Evolutionary conservation across 768 basidiomycete species (phyloP).

Genomic region (Russula brevipes): DNA sequence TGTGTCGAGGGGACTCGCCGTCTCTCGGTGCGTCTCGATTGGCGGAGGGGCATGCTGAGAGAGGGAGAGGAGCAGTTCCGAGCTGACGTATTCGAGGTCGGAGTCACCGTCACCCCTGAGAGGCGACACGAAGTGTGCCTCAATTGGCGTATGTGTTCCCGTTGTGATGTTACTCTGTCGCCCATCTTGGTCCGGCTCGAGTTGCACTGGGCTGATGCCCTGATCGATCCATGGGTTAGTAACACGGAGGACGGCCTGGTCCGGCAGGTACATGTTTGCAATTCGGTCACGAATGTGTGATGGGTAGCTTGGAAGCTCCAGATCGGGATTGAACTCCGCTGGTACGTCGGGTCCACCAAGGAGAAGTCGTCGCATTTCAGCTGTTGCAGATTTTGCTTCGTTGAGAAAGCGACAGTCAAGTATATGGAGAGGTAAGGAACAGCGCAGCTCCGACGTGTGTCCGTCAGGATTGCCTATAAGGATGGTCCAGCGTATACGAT

Average conservation of each 20-base stretch:
- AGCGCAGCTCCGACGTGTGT: conserved; percentile 90
- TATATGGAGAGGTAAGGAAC: conserved; percentile 84
- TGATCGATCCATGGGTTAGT: conserved; percentile 55
- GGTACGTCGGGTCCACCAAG: conserved; percentile 37
- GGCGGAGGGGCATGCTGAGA: conserved; percentile 37
- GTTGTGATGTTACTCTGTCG: conserved; percentile 19
- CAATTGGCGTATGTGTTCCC: conserved; percentile 24
- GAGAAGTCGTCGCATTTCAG: conserved; percentile 70
- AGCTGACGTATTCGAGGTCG: conserved; percentile 76
- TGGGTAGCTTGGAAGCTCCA: conserved; percentile 82
- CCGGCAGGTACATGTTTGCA: conserved; percentile 67
- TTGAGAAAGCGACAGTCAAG: conserved; percentile 67
- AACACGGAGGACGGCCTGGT: conserved; percentile 56
- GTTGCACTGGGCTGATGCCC: conserved; percentile 39
- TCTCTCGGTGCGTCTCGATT: conserved; percentile 26
- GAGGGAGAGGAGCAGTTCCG: conserved; percentile 71
- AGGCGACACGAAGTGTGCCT: conserved; percentile 30
- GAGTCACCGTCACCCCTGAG: conserved; percentile 34
- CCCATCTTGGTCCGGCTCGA: conserved; percentile 20
- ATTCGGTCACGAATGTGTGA: conserved; percentile 90
- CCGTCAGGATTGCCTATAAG: conserved; percentile 82
- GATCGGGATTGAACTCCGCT: conserved; percentile 51
- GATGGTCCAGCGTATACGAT: conserved; percentile 79
- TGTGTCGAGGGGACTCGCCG: conserved; percentile 20
- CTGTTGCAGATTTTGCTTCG: conserved; percentile 69